These are phyloP conservation scores for Boletellus emodensis DNA, from an alignment of 768 basidiomycete species.

Conservation along the genomic window DNA sequence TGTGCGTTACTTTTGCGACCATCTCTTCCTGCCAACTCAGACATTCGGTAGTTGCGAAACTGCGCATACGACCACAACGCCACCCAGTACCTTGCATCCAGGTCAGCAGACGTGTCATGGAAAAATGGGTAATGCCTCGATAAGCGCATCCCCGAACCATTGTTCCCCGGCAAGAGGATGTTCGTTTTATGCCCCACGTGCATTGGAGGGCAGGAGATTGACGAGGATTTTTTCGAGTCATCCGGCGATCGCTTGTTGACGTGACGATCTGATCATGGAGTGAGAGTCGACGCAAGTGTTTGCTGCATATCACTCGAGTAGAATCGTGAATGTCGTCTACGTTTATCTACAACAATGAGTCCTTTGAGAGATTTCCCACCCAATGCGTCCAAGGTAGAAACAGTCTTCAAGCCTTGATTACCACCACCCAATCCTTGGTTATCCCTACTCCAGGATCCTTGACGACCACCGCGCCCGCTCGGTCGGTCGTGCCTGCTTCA, in stretches of 20 bases:
- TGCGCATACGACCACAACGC: background rate
- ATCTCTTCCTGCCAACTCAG: background rate
- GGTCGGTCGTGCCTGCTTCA: constrained; percentile 50
- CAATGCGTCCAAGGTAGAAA: too few species aligned
- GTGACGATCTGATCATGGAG: too few species aligned
- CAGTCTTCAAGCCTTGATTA: constrained; percentile 23
- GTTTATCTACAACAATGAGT: too few species aligned
- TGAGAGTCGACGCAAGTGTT: too few species aligned
- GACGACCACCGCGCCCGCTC: constrained; percentile 67
- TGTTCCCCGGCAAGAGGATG: background rate
- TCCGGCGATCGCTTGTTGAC: too few species aligned
- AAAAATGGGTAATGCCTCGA: background rate
- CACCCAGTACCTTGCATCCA: background rate
- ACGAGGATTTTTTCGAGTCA: too few species aligned
- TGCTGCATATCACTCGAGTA: too few species aligned
- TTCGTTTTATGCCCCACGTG: background rate
- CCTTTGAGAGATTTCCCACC: too few species aligned
- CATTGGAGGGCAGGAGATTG: background rate
- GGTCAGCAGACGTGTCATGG: background rate
- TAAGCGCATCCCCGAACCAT: background rate
- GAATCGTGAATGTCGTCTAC: too few species aligned
- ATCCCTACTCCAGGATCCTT: constrained; percentile 67
- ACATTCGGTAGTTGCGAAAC: background rate
- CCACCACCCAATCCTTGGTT: constrained; percentile 62
- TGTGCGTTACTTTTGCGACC: background rate